phyloP scores from a whole-genome alignment of 2,329 filamentous ascomycete species.

The Pyricularia sp. region DNA sequence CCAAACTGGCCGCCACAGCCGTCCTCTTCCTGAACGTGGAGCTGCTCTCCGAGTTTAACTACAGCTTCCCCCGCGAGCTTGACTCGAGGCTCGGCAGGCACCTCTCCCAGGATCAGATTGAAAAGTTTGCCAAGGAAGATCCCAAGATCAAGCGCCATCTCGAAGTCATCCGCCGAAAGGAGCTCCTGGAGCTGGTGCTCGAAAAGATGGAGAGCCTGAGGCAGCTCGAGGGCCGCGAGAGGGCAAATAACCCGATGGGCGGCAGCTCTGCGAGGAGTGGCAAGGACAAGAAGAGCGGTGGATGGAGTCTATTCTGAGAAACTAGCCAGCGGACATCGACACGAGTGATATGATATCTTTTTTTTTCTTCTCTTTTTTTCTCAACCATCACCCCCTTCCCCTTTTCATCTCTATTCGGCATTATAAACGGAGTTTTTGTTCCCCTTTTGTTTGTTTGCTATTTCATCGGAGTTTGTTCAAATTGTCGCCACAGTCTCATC shows the following conservation, averaged over 20 bases:
- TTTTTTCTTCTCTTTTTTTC: not conserved
- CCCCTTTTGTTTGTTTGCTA: not conserved
- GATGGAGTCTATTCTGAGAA: constrained; percentile 36
- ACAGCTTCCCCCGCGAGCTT: constrained; percentile 88
- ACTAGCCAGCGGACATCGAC: not conserved
- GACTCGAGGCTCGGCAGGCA: constrained; percentile 76
- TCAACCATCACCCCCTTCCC: not conserved
- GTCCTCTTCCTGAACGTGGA: constrained; percentile 97
- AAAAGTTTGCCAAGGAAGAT: constrained; percentile 86
- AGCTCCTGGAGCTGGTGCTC: constrained; percentile 80
- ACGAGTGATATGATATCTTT: not conserved
- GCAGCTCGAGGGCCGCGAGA: constrained; percentile 63
- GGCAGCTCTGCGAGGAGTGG: constrained; percentile 5
- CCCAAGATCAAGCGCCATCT: constrained; percentile 79
- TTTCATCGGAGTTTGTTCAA: not conserved
- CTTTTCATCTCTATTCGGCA: not conserved
- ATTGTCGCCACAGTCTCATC: not conserved
- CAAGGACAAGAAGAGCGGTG: constrained; percentile 25
- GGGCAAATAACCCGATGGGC: constrained; percentile 26
- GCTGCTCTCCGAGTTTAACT: constrained; percentile 92
- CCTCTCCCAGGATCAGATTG: constrained; percentile 65
- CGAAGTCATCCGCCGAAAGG: constrained; percentile 84
- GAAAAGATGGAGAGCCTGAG: constrained; percentile 90
- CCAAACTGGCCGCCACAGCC: constrained; percentile 86
- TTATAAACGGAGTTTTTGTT: not conserved